phyloP scores from a whole-genome alignment of 2,329 filamentous ascomycete genomes.

The Colletotrichum sp. region DNA sequence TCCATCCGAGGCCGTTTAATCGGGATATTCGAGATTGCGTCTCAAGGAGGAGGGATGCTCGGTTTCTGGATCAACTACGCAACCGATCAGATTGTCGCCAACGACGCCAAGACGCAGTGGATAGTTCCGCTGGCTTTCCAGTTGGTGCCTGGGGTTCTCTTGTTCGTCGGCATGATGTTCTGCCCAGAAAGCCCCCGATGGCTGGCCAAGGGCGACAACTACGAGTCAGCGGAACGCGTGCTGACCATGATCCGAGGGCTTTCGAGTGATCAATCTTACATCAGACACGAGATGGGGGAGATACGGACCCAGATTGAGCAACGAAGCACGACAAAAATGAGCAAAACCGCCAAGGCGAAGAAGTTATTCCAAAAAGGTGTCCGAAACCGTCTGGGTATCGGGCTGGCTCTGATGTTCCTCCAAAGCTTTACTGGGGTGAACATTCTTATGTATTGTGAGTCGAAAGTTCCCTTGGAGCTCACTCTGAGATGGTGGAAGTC shows the following conservation, averaged over 20 bases:
- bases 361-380: neutral
- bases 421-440: neutral
- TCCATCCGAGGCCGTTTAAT: constrained; percentile 55
- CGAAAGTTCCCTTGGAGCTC: neutral
- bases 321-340: constrained; percentile 42
- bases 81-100: constrained; percentile 27
- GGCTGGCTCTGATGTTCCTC: neutral
- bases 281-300: constrained; percentile 52
- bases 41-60: constrained; percentile 53
- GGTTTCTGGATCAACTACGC: constrained; percentile 44
- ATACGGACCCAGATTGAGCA: constrained; percentile 60
- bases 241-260: constrained; percentile 44
- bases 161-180: constrained; percentile 36
- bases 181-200: constrained; percentile 42
- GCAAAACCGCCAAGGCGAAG: constrained; percentile 23
- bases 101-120: constrained; percentile 36
- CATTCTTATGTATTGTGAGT: neutral
- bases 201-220: constrained; percentile 35
- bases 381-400: neutral
- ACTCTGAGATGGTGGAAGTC: rapidly evolving
- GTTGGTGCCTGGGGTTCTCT: constrained; percentile 40
- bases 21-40: constrained; percentile 55
- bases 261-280: constrained; percentile 38
- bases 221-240: constrained; percentile 41
- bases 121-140: constrained; percentile 48